Percentiles rank a stretch among this genome's conserved stretches.
These are phyloP conservation scores for Trypanosoma vivax DNA, from an alignment of 208 protist species.

Conservation along the genomic window DNA sequence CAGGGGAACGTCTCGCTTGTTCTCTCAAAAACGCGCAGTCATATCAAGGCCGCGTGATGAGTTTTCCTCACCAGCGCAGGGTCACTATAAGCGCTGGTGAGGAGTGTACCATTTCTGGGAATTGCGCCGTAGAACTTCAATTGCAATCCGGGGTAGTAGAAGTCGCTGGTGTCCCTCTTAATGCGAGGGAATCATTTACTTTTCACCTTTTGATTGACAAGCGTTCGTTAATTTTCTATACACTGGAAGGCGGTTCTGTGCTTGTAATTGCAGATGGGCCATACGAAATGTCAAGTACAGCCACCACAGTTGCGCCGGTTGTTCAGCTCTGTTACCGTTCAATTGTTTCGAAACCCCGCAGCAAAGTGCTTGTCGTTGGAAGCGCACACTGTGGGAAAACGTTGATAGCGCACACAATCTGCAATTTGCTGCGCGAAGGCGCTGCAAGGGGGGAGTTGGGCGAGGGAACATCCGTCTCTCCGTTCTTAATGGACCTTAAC, in stretches of 20 bases:
- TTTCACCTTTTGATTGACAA: conserved; percentile 37
- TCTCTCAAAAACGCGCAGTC: no score
- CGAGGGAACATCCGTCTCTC: neutral
- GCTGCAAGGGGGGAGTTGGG: conserved; percentile 17
- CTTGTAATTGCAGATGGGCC: conserved; percentile 28
- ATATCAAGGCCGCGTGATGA: conserved; percentile 21
- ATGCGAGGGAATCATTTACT: conserved; percentile 34
- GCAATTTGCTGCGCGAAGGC: conserved; percentile 48
- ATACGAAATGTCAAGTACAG: conserved; percentile 30
- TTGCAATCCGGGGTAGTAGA: conserved; percentile 67
- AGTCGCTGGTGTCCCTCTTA: conserved; percentile 58
- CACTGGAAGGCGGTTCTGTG: conserved; percentile 64
- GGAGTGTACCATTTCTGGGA: conserved; percentile 61
- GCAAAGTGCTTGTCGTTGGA: conserved; percentile 67
- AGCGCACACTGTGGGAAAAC: conserved; percentile 46
- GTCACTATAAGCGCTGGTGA: conserved; percentile 68
- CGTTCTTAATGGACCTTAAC: conserved; percentile 65
- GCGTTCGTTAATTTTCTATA: conserved; percentile 46
- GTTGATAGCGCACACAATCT: conserved; percentile 62
- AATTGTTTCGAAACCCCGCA: conserved; percentile 21
- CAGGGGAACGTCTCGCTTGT: no score
- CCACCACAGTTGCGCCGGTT: conserved; percentile 32
- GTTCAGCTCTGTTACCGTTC: conserved; percentile 57
- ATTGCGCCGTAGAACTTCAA: conserved; percentile 32
- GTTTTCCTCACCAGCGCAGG: conserved; percentile 32